Evolutionary conservation across 371 early-diverging fungal genomes (phyloP), one percentile per base, ranked within the genome.

Genomic region (Syncephalastrum contaminatum): DNA sequence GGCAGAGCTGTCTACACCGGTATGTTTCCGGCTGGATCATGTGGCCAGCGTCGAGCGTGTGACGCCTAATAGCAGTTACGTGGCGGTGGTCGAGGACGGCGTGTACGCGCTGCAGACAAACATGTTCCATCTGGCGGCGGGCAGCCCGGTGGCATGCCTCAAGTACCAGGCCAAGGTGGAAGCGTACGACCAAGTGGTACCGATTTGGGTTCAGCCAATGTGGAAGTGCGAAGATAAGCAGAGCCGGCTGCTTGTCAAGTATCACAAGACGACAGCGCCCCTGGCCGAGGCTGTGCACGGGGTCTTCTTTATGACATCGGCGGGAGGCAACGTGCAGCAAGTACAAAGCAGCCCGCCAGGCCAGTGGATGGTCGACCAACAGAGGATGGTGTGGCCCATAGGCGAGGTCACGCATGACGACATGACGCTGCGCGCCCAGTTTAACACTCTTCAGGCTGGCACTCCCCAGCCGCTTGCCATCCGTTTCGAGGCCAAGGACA

Each of bases 171-270:
- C 66, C 43, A 66, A 60, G 40, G 50, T 62, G 2, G 71, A 72
- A 12, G 55, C 65, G 1, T 59, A 63, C 49, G 53, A 18, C 19
- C 77, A 81, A n/a, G 41, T 43, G 42, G 24, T 44, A 15, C 53
- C 81, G 36, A 51, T 73, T 24, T 30, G 25, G 48, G 59, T 80
- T 13, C 76, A 75, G 15, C 81, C 82, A 2, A 72, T 81, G 46
- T 84, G 85, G 85, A 84, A 81, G 58, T 78, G 78, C 24, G 82
- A 84, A 24, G 56, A 67, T 2, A 70, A 77, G 13, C 77, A 82
- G 58, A 75, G 79, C 3, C 65, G 78, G 10, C 58, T 84, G 8
- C 53, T 84, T 19, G 64, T 84, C 50, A 82, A 82, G 43, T 82
- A 81, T 58, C 70, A 72, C 43, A 71, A 69, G 24, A 64, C 51